Conservation (phyloP, 495 filamentous ascomycete species). For the Tuber calosporum region DNA sequence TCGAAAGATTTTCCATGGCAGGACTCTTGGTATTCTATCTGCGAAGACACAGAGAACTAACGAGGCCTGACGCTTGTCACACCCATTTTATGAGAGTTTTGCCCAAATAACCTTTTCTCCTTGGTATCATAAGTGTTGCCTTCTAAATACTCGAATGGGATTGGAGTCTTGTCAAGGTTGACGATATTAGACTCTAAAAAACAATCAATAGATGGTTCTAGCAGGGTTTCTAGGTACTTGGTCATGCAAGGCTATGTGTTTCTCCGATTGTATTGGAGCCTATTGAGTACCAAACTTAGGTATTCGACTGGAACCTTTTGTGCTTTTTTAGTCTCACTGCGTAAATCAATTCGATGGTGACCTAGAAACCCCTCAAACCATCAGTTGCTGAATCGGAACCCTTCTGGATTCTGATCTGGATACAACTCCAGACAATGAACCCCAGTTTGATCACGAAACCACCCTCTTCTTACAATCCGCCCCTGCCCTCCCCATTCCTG, state of each 20-base stretch:
- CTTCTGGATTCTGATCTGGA: too few relatives aligned
- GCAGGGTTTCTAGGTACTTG: too few relatives aligned
- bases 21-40: not conserved
- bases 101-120: not conserved
- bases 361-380: not conserved
- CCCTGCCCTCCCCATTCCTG: too few relatives aligned
- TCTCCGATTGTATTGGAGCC: not conserved
- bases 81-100: not conserved
- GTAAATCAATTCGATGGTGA: not conserved
- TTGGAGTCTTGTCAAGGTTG: too few relatives aligned
- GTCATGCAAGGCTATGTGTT: not conserved
- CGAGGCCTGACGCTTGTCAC: not conserved
- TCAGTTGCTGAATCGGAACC: not conserved
- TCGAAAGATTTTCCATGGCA: not conserved
- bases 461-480: too few relatives aligned
- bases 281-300: not conserved
- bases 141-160: not conserved
- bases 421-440: too few relatives aligned
- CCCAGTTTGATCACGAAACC: too few relatives aligned
- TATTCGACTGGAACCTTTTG: not conserved
- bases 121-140: not conserved
- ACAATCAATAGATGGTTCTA: not conserved
- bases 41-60: slow-evolving; percentile 8
- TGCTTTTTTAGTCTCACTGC: not conserved
- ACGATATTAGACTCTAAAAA: not conserved